Evolutionary conservation across 2,329 filamentous ascomycete genomes (phyloP), one percentile per base, ranked within the genome.

Genomic region (Neobulgaria alba): DNA sequence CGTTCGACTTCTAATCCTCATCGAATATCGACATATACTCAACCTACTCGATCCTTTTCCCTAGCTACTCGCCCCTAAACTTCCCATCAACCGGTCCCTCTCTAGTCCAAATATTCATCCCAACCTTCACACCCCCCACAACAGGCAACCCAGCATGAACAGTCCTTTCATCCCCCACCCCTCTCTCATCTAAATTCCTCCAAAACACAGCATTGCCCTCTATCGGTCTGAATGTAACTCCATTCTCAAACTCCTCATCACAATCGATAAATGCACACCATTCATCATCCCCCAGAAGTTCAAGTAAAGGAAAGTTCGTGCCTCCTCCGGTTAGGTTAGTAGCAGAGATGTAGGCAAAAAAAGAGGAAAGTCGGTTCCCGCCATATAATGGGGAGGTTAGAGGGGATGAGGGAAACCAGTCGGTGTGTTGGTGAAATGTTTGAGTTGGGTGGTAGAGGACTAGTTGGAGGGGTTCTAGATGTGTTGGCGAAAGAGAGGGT

Each of bases 61-160:
- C n/a, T n/a, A n/a, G n/a, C n/a, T n/a, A n/a, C n/a, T n/a, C n/a
- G n/a, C 46, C 50, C 20, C 47, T 45, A 36, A 45, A 47, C 30
- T 41, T 38, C 19, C 40, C 31, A 9, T 37, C 35, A 21, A 53
- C 34, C 2, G 49, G 40, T 17, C 47, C 47, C 20, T 54, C 38
- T 30, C 52, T 49, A 4, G 49, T 55, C 67, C 67, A 79, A 42
- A 79, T 75, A 59, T 79, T 79, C 60, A 79, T 57, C 1, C 74
- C 75, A 41, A 77, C 64, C 62, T 79, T 79, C 31, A 61, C 65
- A 2, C 75, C 75, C 41, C 57, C 63, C 34, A 60, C 61, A 0
- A 79, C 74, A n/a, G 74, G 73, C 53, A 76, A 61, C 7, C 72
- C 74, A 14, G 73, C 72, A 64, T 79, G 75, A 62, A 74, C 72